Evolutionary conservation across 257 asterid genomes (phyloP).

Genomic region (Rhazya stricta): DNA sequence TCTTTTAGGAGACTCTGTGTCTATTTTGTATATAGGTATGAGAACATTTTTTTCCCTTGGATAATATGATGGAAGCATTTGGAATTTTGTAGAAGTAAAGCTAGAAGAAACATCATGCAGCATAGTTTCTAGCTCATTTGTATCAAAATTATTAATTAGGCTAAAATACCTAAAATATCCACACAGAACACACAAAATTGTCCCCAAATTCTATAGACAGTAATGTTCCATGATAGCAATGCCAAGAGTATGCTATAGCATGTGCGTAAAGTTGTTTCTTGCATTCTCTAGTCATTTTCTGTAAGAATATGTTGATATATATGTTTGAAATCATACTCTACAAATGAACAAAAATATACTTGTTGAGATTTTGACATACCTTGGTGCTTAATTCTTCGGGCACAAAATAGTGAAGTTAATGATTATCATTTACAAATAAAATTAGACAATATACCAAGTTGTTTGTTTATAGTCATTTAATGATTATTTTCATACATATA

Average conservation of each 20-base stretch:
- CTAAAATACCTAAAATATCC: slow-evolving; percentile 32
- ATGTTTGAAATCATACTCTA: neutral
- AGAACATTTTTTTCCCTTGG: too few species aligned
- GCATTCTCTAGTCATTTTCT: slow-evolving; percentile 78
- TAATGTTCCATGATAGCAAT: slow-evolving; percentile 14
- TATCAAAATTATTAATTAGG: too few species aligned
- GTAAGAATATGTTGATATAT: slow-evolving; percentile 3
- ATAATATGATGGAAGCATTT: too few species aligned
- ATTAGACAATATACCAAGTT: too few species aligned
- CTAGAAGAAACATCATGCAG: too few species aligned
- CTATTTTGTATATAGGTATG: too few species aligned
- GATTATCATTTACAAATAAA: too few species aligned
- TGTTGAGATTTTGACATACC: slow-evolving; percentile 34
- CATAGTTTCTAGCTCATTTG: too few species aligned
- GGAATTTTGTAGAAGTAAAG: too few species aligned
- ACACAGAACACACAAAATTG: neutral
- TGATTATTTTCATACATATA: too few species aligned
- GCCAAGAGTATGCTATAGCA: slow-evolving; percentile 38
- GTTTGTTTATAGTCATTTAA: too few species aligned
- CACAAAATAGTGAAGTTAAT: slow-evolving; percentile 74
- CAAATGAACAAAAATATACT: neutral
- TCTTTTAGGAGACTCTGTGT: too few species aligned
- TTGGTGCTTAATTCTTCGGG: slow-evolving; percentile 79
- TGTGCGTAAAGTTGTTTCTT: slow-evolving; percentile 57
- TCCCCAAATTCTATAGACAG: neutral